phyloP scores from a whole-genome alignment of 805 yeast species.

The Nakazawaea ernobii region DNA sequence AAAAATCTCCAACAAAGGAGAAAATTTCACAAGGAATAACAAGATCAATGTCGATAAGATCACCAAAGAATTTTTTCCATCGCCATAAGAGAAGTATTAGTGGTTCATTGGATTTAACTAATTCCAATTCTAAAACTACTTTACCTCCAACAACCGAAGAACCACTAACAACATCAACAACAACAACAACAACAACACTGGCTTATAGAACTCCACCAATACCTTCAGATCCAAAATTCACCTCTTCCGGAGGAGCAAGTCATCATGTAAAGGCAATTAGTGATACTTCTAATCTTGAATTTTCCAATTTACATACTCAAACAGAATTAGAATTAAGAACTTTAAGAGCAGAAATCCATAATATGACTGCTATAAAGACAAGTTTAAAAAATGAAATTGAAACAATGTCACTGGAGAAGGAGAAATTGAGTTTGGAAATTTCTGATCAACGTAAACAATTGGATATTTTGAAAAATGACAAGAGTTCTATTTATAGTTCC shows the following conservation, averaged over 20 bases:
- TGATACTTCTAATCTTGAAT: constrained; percentile 34
- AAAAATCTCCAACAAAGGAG: constrained; percentile 13
- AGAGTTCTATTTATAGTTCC: not conserved
- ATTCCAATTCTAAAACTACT: constrained; percentile 1
- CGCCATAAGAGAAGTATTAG: constrained; percentile 23
- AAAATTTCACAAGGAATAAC: constrained; percentile 18
- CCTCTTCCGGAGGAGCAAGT: constrained; percentile 3
- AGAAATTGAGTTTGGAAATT: constrained; percentile 41
- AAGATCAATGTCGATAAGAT: constrained; percentile 19
- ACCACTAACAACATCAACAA: constrained; percentile 18
- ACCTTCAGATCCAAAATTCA: constrained; percentile 22
- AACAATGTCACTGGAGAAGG: constrained; percentile 41
- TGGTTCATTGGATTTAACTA: constrained; percentile 11
- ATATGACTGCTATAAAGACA: constrained; percentile 34
- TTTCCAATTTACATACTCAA: constrained; percentile 21
- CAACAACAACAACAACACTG: constrained; percentile 20
- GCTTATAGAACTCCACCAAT: constrained; percentile 41
- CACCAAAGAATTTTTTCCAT: constrained; percentile 18
- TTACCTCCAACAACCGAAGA: not conserved
- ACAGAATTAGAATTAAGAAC: constrained; percentile 34
- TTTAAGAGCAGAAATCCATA: constrained; percentile 34
- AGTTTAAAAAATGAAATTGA: constrained; percentile 44
- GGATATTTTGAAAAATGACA: constrained; percentile 13
- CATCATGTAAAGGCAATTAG: constrained; percentile 37
- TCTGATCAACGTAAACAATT: constrained; percentile 14